A percentile compares a stretch with the other conserved stretches of the same genome.
These are phyloP conservation scores for Jatropha podagrica DNA, from an alignment of 441 rosid species.

Conservation along the genomic window DNA sequence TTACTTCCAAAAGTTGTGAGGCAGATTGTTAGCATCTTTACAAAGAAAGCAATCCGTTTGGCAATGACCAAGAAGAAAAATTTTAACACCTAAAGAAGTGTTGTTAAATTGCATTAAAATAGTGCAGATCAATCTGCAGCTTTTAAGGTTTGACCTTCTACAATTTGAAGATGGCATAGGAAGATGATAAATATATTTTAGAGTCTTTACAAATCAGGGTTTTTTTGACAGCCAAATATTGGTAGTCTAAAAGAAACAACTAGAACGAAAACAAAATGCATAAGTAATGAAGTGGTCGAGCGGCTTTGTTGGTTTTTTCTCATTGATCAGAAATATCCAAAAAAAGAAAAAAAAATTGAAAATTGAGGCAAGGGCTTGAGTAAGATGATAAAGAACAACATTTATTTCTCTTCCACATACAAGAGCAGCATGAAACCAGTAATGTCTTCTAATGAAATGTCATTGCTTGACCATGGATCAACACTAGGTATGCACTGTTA, in stretches of 20 bases:
- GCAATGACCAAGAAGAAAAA: not conserved
- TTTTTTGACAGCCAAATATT: not conserved
- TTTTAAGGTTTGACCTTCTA: not conserved
- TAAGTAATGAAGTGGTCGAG: not conserved
- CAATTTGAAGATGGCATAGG: not conserved
- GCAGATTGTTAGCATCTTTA: not conserved
- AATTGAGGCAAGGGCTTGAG: not conserved
- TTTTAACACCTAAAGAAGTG: not conserved
- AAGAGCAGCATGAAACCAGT: not conserved
- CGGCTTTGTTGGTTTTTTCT: not conserved
- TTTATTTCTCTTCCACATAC: not conserved
- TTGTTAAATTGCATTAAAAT: not conserved
- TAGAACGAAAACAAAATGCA: not conserved
- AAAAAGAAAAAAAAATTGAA: not conserved
- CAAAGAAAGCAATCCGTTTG: not conserved
- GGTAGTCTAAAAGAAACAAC: not conserved
- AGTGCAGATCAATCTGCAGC: too few relatives aligned
- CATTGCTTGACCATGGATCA: not conserved
- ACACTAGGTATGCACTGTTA: not conserved
- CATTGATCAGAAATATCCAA: not conserved
- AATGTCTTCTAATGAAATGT: constrained; percentile 1
- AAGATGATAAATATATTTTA: not conserved
- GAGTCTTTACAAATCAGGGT: not conserved
- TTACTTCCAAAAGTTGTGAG: not conserved
- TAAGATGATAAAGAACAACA: not conserved